phyloP scores from a whole-genome alignment of 257 asterid species.

The Scutellaria minor region DNA sequence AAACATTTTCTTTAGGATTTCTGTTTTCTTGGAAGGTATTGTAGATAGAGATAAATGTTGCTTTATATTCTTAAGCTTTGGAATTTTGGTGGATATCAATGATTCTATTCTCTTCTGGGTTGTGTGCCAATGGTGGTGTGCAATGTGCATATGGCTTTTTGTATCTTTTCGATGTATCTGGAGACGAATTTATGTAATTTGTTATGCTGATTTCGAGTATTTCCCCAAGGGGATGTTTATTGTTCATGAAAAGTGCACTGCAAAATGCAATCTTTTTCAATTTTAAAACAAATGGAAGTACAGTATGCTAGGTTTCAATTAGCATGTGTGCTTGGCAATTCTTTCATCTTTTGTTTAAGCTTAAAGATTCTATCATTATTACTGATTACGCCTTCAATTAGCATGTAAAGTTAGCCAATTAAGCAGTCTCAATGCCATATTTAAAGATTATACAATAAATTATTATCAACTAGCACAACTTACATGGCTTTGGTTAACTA shows the following conservation, averaged over 20 bases:
- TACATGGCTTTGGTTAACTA: conserved; percentile 37
- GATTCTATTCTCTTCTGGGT: neutral
- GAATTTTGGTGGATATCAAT: neutral
- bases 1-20: neutral
- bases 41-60: neutral
- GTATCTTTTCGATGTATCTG: neutral
- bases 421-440: conserved; percentile 18
- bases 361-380: conserved; percentile 7
- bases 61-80: neutral
- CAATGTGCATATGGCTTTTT: neutral
- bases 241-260: neutral
- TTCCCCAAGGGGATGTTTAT: neutral
- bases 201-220: neutral
- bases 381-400: conserved; percentile 5
- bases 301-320: conserved; percentile 12
- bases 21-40: neutral
- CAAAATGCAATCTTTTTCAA: neutral
- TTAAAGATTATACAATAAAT: conserved; percentile 17
- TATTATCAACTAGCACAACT: conserved; percentile 44
- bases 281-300: neutral
- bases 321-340: conserved; percentile 1
- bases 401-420: conserved; percentile 13
- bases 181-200: neutral
- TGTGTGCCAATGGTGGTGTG: neutral
- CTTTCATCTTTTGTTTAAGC: conserved; percentile 26